Evolutionary conservation across 495 filamentous ascomycete genomes (phyloP), one percentile per base, ranked within the genome.

Genomic region (Xylaria acuta): DNA sequence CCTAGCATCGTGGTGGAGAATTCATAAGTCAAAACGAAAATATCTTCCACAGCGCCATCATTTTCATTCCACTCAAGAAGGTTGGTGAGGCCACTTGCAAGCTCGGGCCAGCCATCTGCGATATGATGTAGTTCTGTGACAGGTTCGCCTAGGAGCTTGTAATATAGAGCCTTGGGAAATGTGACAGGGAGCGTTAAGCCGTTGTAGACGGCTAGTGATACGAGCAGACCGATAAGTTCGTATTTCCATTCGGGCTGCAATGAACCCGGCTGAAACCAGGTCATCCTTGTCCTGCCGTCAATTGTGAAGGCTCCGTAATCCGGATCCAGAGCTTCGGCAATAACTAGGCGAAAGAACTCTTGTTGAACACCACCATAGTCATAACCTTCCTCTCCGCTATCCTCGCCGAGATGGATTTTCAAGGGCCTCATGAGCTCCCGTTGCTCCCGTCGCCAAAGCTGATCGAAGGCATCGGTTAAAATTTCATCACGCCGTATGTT

Each of bases 331-430:
- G 91, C 92, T 76, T 97, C 91, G 6, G 85, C 88, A 74, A 97
- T 89, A 64, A 92, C 89, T 47, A 97, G 76, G 41, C 92, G 89
- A 83, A 99, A 98, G 81, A 97, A 98, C 71, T 99, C 96, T 77
- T 95, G 94, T 72, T 97, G 94, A 5, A 98, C 94, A 63, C 96
- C 96, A 67, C 96, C 96, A 69, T 94, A 92, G 81, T 99, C 96
- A 25, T 95, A 86, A 1, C 96, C 96, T 76, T 97, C 92, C 81
- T 98, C 96, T 20, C 94, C 93, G 70, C 87, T 86, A 27, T 90
- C 86, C 77, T 92, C 91, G 5, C 93, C 93, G 74, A 98, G 89
- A 56, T 92, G 90, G 38, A 99, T 92, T 72, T 97, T 97, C 36
- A 99, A 83, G 0, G 96, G 96, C 40, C 92, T 88, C 80, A 94